Percentiles rank a stretch among this genome's conserved stretches.
Conservation (phyloP, 352 stramenopile species). For the Globisporangium ultimum region DNA sequence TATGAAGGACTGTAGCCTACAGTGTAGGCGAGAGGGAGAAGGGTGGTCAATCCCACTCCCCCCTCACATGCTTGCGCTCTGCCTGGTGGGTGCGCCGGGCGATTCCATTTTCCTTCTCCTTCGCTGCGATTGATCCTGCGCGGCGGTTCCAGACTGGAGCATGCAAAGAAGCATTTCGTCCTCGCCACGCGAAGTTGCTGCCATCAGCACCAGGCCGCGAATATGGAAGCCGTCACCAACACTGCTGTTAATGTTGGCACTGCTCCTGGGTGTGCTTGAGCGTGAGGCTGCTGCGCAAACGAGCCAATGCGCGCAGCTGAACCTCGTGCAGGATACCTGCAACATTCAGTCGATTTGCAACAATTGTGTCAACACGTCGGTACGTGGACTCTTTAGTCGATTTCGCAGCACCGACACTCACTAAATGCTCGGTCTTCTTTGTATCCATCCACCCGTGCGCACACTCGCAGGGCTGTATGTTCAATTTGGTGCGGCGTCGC, state of each 20-base stretch:
- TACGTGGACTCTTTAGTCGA: conserved; percentile 5
- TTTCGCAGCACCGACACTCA: not conserved
- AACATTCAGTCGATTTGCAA: conserved; percentile 38
- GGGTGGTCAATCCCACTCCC: too few species aligned
- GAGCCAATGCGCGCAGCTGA: conserved; percentile 28
- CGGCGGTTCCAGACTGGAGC: too few species aligned
- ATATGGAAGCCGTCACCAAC: not conserved
- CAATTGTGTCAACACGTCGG: conserved; percentile 29
- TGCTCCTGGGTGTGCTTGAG: not conserved
- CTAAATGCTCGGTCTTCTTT: not conserved
- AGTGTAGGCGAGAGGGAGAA: too few species aligned
- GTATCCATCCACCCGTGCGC: too few species aligned
- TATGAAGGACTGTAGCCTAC: too few species aligned
- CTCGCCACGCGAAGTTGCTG: too few species aligned
- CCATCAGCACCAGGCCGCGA: too few species aligned
- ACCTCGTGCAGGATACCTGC: conserved; percentile 29
- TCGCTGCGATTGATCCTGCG: too few species aligned
- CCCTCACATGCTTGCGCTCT: too few species aligned
- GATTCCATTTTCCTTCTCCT: too few species aligned
- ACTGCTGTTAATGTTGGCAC: not conserved
- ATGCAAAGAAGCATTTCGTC: too few species aligned
- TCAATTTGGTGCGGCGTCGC: conserved; percentile 25
- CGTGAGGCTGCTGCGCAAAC: conserved; percentile 11
- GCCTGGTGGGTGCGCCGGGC: too few species aligned
- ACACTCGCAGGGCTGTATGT: conserved; percentile 29